A percentile compares a stretch with the other conserved stretches of the same genome.
These are phyloP conservation scores for Capsicum pubescens DNA, from an alignment of 257 asterid species.

Conservation along the genomic window DNA sequence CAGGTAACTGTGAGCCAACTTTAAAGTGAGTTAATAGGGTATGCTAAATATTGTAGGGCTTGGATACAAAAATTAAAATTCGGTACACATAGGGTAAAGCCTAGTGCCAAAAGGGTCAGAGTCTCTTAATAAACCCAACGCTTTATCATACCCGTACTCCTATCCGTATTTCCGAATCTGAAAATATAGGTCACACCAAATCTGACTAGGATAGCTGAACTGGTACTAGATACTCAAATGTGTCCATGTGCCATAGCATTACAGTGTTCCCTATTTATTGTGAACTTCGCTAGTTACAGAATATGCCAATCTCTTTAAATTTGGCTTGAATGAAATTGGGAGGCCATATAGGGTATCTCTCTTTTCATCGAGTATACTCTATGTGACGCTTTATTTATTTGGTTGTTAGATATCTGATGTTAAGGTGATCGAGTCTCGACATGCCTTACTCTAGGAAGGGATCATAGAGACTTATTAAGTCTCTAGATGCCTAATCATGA, in stretches of 20 bases:
- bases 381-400: not conserved
- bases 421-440: not conserved
- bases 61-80: not conserved
- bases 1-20: not conserved
- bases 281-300: not conserved
- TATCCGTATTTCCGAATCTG: not conserved
- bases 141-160: not conserved
- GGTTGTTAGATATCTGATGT: not conserved
- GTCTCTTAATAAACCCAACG: not conserved
- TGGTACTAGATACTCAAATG: not conserved
- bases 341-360: not conserved
- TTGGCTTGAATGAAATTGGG: not conserved
- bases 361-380: not conserved
- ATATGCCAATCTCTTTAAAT: not conserved
- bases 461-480: not conserved
- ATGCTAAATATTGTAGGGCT: not conserved
- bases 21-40: not conserved
- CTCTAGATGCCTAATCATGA: not conserved
- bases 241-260: not conserved
- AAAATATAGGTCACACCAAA: not conserved
- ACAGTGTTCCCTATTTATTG: not conserved
- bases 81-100: not conserved
- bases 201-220: not conserved
- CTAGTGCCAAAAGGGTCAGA: not conserved
- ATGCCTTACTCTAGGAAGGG: slow-evolving; percentile 22